These are phyloP conservation scores for Trypanosoma vivax DNA, from an alignment of 208 protist genomes.

Conservation along the genomic window DNA sequence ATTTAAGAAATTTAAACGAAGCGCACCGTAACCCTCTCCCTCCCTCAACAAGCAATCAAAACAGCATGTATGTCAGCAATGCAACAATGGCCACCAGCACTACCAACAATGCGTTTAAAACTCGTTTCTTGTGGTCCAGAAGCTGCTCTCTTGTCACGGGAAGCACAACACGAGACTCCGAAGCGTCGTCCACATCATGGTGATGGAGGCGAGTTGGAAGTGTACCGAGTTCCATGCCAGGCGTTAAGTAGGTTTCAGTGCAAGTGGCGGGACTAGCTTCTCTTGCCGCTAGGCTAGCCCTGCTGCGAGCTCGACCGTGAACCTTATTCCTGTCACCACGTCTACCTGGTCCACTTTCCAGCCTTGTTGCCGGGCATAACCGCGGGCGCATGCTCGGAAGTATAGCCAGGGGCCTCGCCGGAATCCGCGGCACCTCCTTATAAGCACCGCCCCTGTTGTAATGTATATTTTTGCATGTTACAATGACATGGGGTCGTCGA, in stretches of 20 bases:
- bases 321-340: constrained; percentile 17
- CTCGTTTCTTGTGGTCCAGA: constrained; percentile 9
- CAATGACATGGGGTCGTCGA: constrained; percentile 53
- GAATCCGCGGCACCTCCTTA: constrained; percentile 49
- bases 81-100: constrained; percentile 21
- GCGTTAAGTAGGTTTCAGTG: too few species aligned
- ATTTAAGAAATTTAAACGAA: constrained; percentile 8
- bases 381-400: constrained; percentile 56
- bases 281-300: too few species aligned
- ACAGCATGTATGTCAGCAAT: constrained; percentile 16
- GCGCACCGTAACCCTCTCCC: too few species aligned
- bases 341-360: constrained; percentile 18
- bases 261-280: too few species aligned
- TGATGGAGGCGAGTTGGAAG: too few species aligned
- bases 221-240: too few species aligned
- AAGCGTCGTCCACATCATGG: too few species aligned
- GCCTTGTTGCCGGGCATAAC: constrained; percentile 1
- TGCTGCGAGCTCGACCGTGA: too few species aligned
- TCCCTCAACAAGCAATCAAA: not conserved
- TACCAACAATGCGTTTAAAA: constrained; percentile 29
- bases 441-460: constrained; percentile 49
- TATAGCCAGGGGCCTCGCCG: constrained; percentile 34
- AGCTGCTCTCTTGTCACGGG: constrained; percentile 4
- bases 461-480: constrained; percentile 64
- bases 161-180: not conserved